Conservation (phyloP, 805 yeast genomes). For the Sugiyamaella smithiae region DNA sequence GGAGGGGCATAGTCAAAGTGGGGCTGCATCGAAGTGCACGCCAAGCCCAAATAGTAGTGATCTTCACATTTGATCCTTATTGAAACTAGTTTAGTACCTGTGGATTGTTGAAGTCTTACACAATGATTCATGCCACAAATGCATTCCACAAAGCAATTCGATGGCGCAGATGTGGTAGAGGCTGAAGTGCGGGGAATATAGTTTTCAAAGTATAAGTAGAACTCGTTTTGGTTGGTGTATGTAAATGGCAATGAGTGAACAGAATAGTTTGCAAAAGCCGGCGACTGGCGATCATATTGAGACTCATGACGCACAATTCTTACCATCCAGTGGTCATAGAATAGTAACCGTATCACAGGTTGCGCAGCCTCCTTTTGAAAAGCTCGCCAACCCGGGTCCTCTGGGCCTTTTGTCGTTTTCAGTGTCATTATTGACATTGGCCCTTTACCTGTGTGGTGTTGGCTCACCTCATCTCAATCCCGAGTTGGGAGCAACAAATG, state of each 20-base stretch:
- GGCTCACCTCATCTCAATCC: slow-evolving; percentile 6
- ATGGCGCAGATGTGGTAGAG: no score
- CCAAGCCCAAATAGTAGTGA: no score
- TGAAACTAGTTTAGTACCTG: no score
- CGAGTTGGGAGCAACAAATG: slow-evolving; percentile 3
- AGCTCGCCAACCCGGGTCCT: slow-evolving; percentile 9
- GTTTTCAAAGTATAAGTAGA: no score
- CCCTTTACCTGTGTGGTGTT: slow-evolving; percentile 5
- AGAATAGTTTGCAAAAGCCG: not conserved
- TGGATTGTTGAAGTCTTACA: no score
- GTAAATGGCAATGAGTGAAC: not conserved
- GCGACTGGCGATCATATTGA: not conserved
- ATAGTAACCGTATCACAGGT: slow-evolving; percentile 9
- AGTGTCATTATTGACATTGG: slow-evolving; percentile 1
- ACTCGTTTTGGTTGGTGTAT: no score
- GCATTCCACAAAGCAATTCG: no score
- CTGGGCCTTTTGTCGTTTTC: slow-evolving; percentile 8
- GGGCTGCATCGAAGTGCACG: no score
- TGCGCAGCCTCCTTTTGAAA: slow-evolving; percentile 4
- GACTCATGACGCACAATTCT: not conserved
- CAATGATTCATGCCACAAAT: no score
- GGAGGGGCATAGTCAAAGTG: no score
- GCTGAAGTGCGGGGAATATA: no score
- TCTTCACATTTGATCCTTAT: no score
- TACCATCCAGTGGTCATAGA: slow-evolving; percentile 2